Percentiles rank a stretch among this genome's conserved stretches.
Evolutionary conservation across 306 rosid species (phyloP).

Genomic region (Fragaria ananassa): DNA sequence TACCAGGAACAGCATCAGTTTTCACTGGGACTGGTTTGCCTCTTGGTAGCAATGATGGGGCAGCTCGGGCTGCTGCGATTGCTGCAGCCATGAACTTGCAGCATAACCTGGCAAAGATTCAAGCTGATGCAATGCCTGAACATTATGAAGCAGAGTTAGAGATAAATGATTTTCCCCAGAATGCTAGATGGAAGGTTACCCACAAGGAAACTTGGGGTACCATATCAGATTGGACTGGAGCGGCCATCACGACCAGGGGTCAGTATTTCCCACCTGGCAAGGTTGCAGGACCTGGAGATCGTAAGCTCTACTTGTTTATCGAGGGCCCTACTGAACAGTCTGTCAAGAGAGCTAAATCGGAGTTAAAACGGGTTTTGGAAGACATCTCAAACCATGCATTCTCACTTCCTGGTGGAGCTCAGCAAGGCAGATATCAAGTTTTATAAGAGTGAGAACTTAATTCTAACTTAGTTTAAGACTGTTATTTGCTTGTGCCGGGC

Average conservation of each 20-base stretch:
- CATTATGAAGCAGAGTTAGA: conserved; percentile 90
- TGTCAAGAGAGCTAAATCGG: conserved; percentile 87
- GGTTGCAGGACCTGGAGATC: conserved; percentile 82
- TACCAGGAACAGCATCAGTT: conserved; percentile 43
- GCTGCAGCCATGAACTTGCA: conserved; percentile 86
- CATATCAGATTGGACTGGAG: conserved; percentile 92
- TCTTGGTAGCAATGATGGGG: conserved; percentile 52
- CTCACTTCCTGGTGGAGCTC: conserved; percentile 79
- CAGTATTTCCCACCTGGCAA: conserved; percentile 82
- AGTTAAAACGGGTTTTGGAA: conserved; percentile 83
- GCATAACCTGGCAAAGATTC: conserved; percentile 76
- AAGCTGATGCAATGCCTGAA: conserved; percentile 77
- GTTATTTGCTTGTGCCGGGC: neutral
- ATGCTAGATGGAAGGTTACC: conserved; percentile 93
- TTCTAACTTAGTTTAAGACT: conserved; percentile 13
- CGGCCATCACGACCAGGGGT: conserved; percentile 96
- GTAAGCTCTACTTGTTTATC: conserved; percentile 87
- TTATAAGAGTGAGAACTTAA: conserved; percentile 53
- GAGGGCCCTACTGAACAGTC: conserved; percentile 92
- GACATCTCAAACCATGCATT: conserved; percentile 74
- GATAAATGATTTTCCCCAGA: conserved; percentile 90
- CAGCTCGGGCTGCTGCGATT: conserved; percentile 72
- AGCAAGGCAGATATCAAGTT: conserved; percentile 83
- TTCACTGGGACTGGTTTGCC: conserved; percentile 60
- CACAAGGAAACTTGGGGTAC: conserved; percentile 97